Evolutionary conservation across 2,329 filamentous ascomycete genomes (phyloP).

Genomic region (Ophiostoma novo-ulmi): DNA sequence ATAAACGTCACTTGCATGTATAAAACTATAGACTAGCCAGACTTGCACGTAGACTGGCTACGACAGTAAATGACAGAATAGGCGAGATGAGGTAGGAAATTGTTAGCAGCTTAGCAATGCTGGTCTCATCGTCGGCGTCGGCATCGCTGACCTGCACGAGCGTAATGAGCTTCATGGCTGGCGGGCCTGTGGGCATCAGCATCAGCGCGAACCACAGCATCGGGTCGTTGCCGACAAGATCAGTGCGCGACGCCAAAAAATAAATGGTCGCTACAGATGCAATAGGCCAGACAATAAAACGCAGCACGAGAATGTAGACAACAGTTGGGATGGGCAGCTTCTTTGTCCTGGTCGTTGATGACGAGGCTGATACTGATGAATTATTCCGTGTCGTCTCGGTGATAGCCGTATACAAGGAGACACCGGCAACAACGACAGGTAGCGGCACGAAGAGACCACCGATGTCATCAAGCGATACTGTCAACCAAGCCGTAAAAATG

Average conservation of each 20-base stretch:
- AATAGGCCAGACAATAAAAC: conserved; percentile 58
- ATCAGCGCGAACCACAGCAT: conserved; percentile 59
- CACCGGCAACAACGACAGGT: conserved; percentile 61
- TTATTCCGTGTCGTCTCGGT: neutral
- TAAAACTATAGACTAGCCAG: conserved; percentile 28
- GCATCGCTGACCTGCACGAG: conserved; percentile 42
- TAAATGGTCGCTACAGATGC: conserved; percentile 53
- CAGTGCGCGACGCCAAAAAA: conserved; percentile 48
- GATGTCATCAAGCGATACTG: conserved; percentile 55
- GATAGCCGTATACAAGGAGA: conserved; percentile 53
- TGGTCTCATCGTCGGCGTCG: conserved; percentile 38
- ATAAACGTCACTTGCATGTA: neutral
- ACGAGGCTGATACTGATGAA: conserved; percentile 20
- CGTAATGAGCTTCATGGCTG: conserved; percentile 45
- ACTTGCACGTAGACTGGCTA: conserved; percentile 35
- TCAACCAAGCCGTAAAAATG: conserved; percentile 62
- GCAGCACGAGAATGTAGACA: conserved; percentile 47
- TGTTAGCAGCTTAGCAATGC: conserved; percentile 42
- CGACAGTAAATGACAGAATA: conserved; percentile 37
- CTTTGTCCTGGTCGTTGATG: conserved; percentile 28
- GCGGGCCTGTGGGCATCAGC: conserved; percentile 45
- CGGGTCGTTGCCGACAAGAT: conserved; percentile 50
- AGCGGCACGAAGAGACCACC: conserved; percentile 60
- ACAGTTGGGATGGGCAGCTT: conserved; percentile 46
- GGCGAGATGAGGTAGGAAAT: conserved; percentile 38